Percentiles rank a stretch among this genome's conserved stretches.
These are phyloP conservation scores for Podospora pseudocomata DNA, from an alignment of 495 filamentous ascomycete genomes.

Conservation along the genomic window DNA sequence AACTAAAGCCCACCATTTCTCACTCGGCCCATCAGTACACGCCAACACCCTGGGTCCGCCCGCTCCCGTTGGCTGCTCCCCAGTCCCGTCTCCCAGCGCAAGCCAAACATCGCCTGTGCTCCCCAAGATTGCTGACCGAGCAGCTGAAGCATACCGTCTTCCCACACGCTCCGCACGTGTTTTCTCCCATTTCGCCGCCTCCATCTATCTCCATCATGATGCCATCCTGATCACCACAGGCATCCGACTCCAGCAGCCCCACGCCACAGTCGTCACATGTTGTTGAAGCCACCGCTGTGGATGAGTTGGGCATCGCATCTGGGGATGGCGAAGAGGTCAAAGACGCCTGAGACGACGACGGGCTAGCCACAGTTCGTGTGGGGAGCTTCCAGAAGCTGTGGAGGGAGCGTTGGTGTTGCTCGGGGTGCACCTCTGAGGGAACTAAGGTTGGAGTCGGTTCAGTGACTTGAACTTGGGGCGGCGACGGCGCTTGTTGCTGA, in stretches of 20 bases:
- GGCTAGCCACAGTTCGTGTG: background rate
- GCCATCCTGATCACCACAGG: conserved; percentile 21
- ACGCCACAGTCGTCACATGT: conserved; percentile 45
- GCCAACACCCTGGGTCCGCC: background rate
- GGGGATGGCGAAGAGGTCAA: conserved; percentile 15
- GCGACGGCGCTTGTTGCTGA: conserved; percentile 1
- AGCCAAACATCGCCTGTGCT: conserved; percentile 41
- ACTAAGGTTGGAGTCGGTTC: conserved; percentile 5
- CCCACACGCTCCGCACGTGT: conserved; percentile 39
- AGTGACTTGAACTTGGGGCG: conserved; percentile 4
- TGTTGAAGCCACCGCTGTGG: conserved; percentile 12
- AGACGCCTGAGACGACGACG: conserved; percentile 20
- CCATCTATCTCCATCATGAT: conserved; percentile 28
- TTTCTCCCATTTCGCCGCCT: conserved; percentile 19
- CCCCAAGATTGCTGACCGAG: conserved; percentile 45
- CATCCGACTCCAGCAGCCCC: conserved; percentile 13
- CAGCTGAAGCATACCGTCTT: conserved; percentile 49
- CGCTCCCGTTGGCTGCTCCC: background rate
- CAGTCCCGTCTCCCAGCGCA: conserved; percentile 37
- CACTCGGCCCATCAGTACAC: background rate
- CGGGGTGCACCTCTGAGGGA: conserved; percentile 12
- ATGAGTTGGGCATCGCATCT: conserved; percentile 7
- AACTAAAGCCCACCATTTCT: background rate
- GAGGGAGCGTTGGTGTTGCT: conserved; percentile 37
- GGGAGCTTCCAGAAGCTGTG: conserved; percentile 48